A percentile compares a stretch with the other conserved stretches of the same genome.
These are phyloP conservation scores for Dalbergia cultrata DNA, from an alignment of 306 rosid genomes.

Conservation along the genomic window DNA sequence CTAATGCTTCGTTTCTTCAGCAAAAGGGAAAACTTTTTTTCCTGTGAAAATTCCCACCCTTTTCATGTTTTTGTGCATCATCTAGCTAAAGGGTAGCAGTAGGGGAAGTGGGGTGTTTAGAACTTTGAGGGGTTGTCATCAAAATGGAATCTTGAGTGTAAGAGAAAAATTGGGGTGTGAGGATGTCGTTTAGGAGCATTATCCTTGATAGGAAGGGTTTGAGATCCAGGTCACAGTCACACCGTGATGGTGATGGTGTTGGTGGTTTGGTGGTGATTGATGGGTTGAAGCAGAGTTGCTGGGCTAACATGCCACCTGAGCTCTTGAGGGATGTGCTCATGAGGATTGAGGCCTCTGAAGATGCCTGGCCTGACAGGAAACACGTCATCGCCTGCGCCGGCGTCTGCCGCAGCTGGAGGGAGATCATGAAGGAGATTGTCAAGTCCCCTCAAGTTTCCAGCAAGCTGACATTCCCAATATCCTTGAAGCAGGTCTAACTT, in stretches of 20 bases:
- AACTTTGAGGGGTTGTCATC: not conserved
- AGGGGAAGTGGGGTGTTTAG: not conserved
- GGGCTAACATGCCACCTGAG: constrained; percentile 97
- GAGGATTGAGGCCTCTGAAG: constrained; percentile 87
- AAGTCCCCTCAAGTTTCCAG: constrained; percentile 76
- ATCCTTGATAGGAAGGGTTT: constrained; percentile 75
- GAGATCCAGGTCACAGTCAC: constrained; percentile 89
- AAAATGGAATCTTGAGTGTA: not conserved
- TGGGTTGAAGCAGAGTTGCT: constrained; percentile 92
- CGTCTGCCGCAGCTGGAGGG: constrained; percentile 96
- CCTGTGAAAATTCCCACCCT: not conserved
- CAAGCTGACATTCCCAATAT: constrained; percentile 89
- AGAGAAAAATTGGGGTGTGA: not conserved
- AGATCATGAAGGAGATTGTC: constrained; percentile 83
- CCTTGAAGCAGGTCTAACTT: constrained; percentile 82
- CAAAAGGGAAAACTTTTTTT: not conserved
- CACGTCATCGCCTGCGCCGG: constrained; percentile 88
- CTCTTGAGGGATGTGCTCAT: constrained; percentile 86
- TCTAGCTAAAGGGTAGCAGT: not conserved
- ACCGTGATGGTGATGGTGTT: constrained; percentile 52
- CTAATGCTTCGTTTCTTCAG: not conserved
- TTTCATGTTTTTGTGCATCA: not conserved
- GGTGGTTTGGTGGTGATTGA: constrained; percentile 55
- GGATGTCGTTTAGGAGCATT: constrained; percentile 82
- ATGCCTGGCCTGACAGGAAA: constrained; percentile 82